Base-by-base conservation (phyloP, 202 grass and related monocot genomes). In the Panicum hallii region DNA sequence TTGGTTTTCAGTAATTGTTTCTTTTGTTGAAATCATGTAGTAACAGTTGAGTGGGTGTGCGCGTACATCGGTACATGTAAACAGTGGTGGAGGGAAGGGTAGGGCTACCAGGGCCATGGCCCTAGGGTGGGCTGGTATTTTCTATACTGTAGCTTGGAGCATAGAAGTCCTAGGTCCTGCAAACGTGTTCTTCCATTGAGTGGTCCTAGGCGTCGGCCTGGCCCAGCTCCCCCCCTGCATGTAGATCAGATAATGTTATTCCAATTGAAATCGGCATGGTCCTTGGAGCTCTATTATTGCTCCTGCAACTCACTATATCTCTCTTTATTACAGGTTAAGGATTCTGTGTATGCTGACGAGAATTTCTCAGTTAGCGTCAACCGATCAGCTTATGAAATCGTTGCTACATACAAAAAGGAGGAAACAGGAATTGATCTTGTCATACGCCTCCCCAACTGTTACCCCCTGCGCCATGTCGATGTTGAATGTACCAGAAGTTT, bases 381-480 rank as follows among this genome's bases (percentile, higher is more conserved):
- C 81, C 77, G 86, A 50, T 91, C 88, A 10, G 90, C 91, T 11
- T 94, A 89, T 54, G 96, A 99, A 77, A 96, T 99, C 52, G 85
- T 95, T 82, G 96, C 93, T 78, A 94, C 96, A 50, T 99, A 99
- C 78, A 99, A 99, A 91, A 98, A 98, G 86, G 96, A 96, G 80
- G 96, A 99, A 68, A 90, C 93, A 80, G 90, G 93, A 77, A 96
- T 99, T 78, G 96, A 99, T 79, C 96, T 99, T 79, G 90, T 96
- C 5, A 91, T 99, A 85, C 91, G 86, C 13, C 89, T 99, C 71
- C 96, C 96, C 2, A 90, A 22, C 57, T 96, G 89, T 76, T 96
- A 99, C 74, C 96, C 93, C 5, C 86, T 96, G 81, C 91, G 93
- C 19, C 96, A 94, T 19, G 93, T 95, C 4, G 93, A 99, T 30